Evolutionary conservation across 208 protist species (phyloP).

Genomic region (Leishmania amazonensis): DNA sequence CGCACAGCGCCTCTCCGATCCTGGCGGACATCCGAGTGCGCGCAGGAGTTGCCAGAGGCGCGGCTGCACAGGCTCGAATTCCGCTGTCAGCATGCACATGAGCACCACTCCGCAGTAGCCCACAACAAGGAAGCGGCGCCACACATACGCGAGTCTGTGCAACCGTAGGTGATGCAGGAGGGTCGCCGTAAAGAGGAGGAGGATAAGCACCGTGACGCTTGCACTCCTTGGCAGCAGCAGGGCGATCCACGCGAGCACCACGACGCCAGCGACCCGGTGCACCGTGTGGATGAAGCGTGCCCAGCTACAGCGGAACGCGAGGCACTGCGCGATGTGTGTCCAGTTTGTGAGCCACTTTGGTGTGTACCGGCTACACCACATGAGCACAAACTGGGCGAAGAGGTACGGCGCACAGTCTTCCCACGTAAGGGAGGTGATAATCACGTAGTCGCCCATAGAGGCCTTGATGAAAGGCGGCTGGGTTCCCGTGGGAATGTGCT

Average conservation of each 20-base stretch:
- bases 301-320: conserved; percentile 30
- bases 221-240: conserved; percentile 26
- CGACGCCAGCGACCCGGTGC: conserved; percentile 14
- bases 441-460: background rate
- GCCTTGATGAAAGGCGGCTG: background rate
- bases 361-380: conserved; percentile 33
- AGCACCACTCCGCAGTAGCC: conserved; percentile 37
- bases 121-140: conserved; percentile 28
- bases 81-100: conserved; percentile 27
- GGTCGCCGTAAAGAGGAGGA: conserved; percentile 20
- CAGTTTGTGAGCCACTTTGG: conserved; percentile 16
- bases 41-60: conserved; percentile 15
- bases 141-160: conserved; percentile 27
- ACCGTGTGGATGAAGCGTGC: conserved; percentile 9
- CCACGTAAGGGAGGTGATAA: conserved; percentile 8
- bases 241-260: conserved; percentile 27
- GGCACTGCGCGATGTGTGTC: conserved; percentile 21
- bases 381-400: conserved; percentile 23
- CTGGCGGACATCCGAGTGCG: conserved; percentile 16
- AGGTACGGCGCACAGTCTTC: conserved; percentile 17
- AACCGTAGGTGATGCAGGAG: conserved; percentile 23
- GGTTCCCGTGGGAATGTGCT: background rate
- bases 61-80: conserved; percentile 24
- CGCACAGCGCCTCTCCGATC: conserved; percentile 20
- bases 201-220: conserved; percentile 25